Evolutionary conservation across 495 filamentous ascomycete species (phyloP).

Genomic region (Penicillium goetzii): DNA sequence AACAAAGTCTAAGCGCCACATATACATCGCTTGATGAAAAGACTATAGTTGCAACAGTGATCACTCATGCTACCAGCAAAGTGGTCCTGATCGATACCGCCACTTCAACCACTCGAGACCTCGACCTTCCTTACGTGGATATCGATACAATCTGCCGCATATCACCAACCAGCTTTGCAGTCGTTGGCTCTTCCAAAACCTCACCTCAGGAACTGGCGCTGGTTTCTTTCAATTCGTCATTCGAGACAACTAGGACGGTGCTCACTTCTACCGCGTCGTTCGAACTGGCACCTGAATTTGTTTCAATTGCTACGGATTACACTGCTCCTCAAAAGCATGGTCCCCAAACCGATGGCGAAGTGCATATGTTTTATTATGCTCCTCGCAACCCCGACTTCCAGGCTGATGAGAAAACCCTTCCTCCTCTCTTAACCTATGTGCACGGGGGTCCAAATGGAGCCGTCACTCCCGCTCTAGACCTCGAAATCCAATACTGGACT

Average conservation of each 20-base stretch:
- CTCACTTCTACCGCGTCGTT: slow-evolving; percentile 33
- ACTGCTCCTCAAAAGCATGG: slow-evolving; percentile 33
- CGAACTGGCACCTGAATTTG: slow-evolving; percentile 27
- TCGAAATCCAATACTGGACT: slow-evolving; percentile 54
- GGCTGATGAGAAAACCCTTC: slow-evolving; percentile 31
- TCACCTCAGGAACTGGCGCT: slow-evolving; percentile 31
- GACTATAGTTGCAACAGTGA: slow-evolving; percentile 38
- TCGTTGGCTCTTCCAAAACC: slow-evolving; percentile 27
- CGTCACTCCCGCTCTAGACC: slow-evolving; percentile 33
- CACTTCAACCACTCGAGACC: slow-evolving; percentile 21
- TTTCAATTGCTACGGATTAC: slow-evolving; percentile 39
- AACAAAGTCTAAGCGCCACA: slow-evolving; percentile 29
- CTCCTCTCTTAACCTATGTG: slow-evolving; percentile 48
- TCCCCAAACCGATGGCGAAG: slow-evolving; percentile 25
- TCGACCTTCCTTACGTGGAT: slow-evolving; percentile 32
- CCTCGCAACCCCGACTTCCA: slow-evolving; percentile 48
- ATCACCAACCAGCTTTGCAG: slow-evolving; percentile 27
- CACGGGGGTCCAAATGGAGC: slow-evolving; percentile 55
- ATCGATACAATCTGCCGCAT: slow-evolving; percentile 25
- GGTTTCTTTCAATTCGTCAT: slow-evolving; percentile 19
- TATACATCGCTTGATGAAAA: slow-evolving; percentile 43
- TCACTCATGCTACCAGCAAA: slow-evolving; percentile 32
- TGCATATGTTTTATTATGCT: slow-evolving; percentile 49
- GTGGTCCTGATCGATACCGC: slow-evolving; percentile 27
- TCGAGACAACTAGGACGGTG: slow-evolving; percentile 20